A percentile compares a stretch with the other conserved stretches of the same genome.
Evolutionary conservation across 2,329 filamentous ascomycete genomes (phyloP).

Genomic region (Pseudogymnoascus verrucosus): DNA sequence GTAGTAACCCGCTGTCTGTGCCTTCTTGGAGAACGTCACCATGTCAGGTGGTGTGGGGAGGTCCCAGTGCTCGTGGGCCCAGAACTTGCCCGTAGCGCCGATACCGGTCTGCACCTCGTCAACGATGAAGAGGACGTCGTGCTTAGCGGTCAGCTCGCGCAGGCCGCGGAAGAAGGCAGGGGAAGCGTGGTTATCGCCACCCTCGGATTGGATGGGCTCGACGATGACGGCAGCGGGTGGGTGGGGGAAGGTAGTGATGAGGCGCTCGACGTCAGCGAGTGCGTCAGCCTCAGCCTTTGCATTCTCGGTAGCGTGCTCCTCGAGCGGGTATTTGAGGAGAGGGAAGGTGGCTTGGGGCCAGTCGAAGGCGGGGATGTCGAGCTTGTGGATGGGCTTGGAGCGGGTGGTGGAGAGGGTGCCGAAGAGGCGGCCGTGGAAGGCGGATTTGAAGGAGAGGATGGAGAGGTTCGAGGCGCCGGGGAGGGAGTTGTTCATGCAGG

Average conservation of each 20-base stretch:
- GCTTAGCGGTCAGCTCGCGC: slow-evolving; percentile 61
- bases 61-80: slow-evolving; percentile 81
- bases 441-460: slow-evolving; percentile 70
- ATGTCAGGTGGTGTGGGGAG: slow-evolving; percentile 66
- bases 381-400: slow-evolving; percentile 76
- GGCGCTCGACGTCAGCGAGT: slow-evolving; percentile 62
- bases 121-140: slow-evolving; percentile 67
- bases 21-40: slow-evolving; percentile 86
- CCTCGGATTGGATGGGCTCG: slow-evolving; percentile 77
- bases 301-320: slow-evolving; percentile 62
- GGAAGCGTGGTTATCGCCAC: slow-evolving; percentile 76
- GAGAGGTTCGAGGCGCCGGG: slow-evolving; percentile 68
- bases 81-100: slow-evolving; percentile 80
- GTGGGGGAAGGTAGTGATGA: slow-evolving; percentile 59
- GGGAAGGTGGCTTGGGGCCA: slow-evolving; percentile 82
- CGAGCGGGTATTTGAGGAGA: slow-evolving; percentile 66
- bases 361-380: slow-evolving; percentile 82
- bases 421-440: slow-evolving; percentile 75
- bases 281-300: slow-evolving; percentile 62
- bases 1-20: slow-evolving; percentile 78
- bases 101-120: slow-evolving; percentile 81
- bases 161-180: slow-evolving; percentile 71
- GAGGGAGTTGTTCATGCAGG: slow-evolving; percentile 62
- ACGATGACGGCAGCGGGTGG: slow-evolving; percentile 67
- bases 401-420: slow-evolving; percentile 71